Base-by-base conservation (phyloP, 208 protist species). In the Acanthamoeba divionensis region DNA sequence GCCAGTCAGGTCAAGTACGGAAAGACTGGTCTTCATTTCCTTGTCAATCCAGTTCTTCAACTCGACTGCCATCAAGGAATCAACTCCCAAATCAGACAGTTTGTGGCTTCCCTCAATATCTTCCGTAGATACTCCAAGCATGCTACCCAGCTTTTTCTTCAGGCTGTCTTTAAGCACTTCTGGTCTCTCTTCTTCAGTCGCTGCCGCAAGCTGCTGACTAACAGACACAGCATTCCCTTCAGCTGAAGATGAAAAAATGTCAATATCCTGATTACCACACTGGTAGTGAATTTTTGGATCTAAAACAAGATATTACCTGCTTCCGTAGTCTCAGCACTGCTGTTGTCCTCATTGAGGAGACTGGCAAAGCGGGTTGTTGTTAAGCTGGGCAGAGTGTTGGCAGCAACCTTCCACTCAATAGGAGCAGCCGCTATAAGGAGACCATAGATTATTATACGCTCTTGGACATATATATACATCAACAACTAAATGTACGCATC, bases 31-130 rank as follows among this genome's bases (percentile, higher is more conserved):
- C 45, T 73, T 60, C 52, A 93, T 71, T 47, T 91, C 91, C 29
- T 69, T 86, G 24, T 86, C 63, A 41, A 93, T 88, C 52, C 89
- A 52, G 41, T 88, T 65, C 15, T 65, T 18, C 10, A 93, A 45
- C 57, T 92, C 44, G 12, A 93, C 54, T 18, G 75, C 75, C 50
- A 89, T 65, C 44, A 93, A 57, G 31, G 91, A 93, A 65, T 93
- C 91, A 50, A 93, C 45, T 21, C 91, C 91, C 18, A 89, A 45
- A 29, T 90, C 57, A 12, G 52, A 45, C 24, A 93, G 67, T 18
- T 57, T 88, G 48, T 45, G 36, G 50, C 44, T 48, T 62, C 41
- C 33, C 12, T 69, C 50, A 24, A 91, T 45, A 55, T 92, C 91
- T 29, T 65, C 47, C n/a, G 65, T 67, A 24, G 75, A 0, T 21